A percentile compares a stretch with the other conserved stretches of the same genome.
Conservation (phyloP, 2,329 filamentous ascomycete species). For the Nemania diffusa region DNA sequence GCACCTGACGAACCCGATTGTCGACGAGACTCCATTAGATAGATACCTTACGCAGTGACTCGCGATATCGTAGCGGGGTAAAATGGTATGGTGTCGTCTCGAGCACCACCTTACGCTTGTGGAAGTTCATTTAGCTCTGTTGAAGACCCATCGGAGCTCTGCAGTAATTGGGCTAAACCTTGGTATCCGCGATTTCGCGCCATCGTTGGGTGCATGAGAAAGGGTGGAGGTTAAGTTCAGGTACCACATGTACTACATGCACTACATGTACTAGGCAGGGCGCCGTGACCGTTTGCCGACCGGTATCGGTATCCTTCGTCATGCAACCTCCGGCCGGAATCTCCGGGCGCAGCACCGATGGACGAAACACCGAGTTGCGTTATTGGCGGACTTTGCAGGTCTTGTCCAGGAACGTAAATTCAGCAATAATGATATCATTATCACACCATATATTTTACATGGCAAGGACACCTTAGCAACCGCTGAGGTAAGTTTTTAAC, state of each 20-base stretch:
- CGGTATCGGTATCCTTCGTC: constrained; percentile 32
- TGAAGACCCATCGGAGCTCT: constrained; percentile 20
- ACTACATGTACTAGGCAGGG: not conserved
- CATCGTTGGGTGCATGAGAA: constrained; percentile 24
- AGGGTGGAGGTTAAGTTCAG: constrained; percentile 10
- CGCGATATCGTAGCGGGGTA: constrained; percentile 32
- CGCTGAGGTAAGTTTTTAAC: no score
- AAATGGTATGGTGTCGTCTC: constrained; percentile 7
- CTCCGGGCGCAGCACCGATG: constrained; percentile 14
- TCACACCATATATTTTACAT: no score
- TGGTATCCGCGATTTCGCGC: constrained; percentile 28
- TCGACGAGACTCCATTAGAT: not conserved
- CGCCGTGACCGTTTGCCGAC: constrained; percentile 14
- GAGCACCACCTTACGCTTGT: constrained; percentile 32
- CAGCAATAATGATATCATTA: no score
- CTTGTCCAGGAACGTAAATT: no score
- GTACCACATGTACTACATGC: no score
- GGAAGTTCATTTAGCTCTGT: constrained; percentile 23
- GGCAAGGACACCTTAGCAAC: no score
- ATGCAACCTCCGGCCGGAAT: constrained; percentile 14
- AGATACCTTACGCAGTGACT: not conserved
- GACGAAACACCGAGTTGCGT: not conserved
- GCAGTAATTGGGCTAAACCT: constrained; percentile 14
- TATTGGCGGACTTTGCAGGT: no score
- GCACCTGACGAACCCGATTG: not conserved